Conservation (phyloP, 75 land plant genomes). For the Pinus albicaulis region DNA sequence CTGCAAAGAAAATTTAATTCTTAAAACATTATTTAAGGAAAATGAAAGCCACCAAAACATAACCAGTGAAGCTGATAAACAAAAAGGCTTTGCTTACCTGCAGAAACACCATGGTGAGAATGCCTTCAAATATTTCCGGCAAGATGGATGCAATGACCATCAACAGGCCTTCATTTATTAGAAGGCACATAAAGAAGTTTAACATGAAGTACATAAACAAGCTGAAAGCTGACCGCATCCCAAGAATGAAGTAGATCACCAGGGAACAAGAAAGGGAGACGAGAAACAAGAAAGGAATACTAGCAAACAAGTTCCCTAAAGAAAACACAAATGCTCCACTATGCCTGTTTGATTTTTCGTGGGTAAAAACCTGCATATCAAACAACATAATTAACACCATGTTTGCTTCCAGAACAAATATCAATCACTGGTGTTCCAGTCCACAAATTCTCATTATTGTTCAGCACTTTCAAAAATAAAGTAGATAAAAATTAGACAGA, state of each 20-base stretch:
- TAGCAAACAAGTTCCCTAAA: conserved; percentile 68
- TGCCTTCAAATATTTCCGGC: conserved; percentile 41
- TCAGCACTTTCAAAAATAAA: neutral
- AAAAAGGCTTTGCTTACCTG: conserved; percentile 48
- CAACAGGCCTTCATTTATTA: conserved; percentile 69
- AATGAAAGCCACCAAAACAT: neutral
- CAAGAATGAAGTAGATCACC: conserved; percentile 67
- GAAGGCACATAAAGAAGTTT: conserved; percentile 69
- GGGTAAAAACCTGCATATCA: conserved; percentile 50
- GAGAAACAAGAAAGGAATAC: conserved; percentile 73
- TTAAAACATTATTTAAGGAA: neutral
- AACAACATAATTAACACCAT: neutral
- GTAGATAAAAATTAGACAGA: neutral
- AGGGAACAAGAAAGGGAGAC: conserved; percentile 66
- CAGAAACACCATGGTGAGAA: conserved; percentile 35
- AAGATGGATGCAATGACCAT: conserved; percentile 49
- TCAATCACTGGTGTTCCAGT: no score
- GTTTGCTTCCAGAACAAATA: neutral
- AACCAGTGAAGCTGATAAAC: neutral
- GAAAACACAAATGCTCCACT: conserved; percentile 53
- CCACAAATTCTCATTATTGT: no score
- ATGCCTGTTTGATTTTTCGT: conserved; percentile 62
- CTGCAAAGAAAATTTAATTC: conserved; percentile 29
- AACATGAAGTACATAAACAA: conserved; percentile 81
- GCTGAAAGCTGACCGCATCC: conserved; percentile 57